Evolutionary conservation across 495 filamentous ascomycete species (phyloP), one percentile per base, ranked within the genome.

Genomic region (Trichoderma asperelloides): DNA sequence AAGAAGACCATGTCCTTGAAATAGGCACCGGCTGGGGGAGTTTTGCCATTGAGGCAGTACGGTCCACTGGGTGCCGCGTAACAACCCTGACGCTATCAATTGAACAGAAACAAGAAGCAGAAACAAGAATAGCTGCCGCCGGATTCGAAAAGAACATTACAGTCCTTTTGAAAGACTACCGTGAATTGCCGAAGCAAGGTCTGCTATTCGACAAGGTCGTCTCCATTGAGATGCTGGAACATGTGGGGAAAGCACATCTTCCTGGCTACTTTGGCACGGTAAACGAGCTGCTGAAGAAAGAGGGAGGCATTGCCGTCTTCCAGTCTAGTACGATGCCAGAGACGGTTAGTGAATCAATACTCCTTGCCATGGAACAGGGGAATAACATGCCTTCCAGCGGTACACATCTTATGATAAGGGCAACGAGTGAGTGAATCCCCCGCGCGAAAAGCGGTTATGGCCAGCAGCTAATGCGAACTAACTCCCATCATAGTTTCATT

Each of bases 281-380:
- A 13, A 77, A 88, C 68, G 72, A 74, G 64, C 70, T 90, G 64
- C 71, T 91, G 57, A 90, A 91, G 74, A 76, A 73, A 21, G 80
- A 87, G 0, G 84, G 85, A 2, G 89, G 88, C 0, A 84, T 91
- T 47, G 84, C 86, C 9, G 83, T 88, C 30, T 89, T 91, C 70
- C 89, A 91, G 73, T 89, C 88, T 66, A 91, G 91, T 67, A 90
- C 88, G 12, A 90, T 91, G 80, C 89, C 88, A 0, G 86, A 91
- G 70, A 80, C 43, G 43, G 43, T 47, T n/a, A 12, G 43, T 47
- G n/a, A 16, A 7, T 1, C 43, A 47, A 47, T 47, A n/a, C 43
- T n/a, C 13, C 16, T 15, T n/a, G n/a, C 11, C 13, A n/a, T n/a
- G n/a, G 43, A 47, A 47, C 15, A 47, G 13, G 6, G n/a, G 13